These are phyloP conservation scores for Agarophyton chilense DNA, from an alignment of 23 red algal genomes.

Conservation along the genomic window DNA sequence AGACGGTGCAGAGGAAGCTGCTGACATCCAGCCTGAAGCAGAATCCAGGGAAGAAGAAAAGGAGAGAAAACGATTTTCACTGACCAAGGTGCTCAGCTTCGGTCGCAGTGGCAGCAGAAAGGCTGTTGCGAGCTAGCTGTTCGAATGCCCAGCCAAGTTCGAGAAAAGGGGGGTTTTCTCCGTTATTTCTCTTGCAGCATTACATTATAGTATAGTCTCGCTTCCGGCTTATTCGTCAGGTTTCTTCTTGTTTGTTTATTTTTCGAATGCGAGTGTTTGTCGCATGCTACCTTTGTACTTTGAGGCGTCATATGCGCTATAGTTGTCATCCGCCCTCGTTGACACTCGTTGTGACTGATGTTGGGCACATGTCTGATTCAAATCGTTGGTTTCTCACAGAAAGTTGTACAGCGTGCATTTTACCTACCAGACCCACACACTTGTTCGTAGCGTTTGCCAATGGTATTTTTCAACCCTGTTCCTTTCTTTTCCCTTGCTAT, in stretches of 20 bases:
- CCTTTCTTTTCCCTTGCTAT: background rate
- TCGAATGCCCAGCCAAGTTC: background rate
- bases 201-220: background rate
- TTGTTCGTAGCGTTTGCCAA: background rate
- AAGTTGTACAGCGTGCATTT: background rate
- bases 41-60: conserved; percentile 39
- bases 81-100: conserved; percentile 37
- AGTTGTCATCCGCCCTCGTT: background rate
- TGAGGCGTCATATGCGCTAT: background rate
- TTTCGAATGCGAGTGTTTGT: conserved; percentile 29
- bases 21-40: background rate
- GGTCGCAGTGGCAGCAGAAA: conserved; percentile 31
- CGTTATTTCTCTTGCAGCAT: background rate
- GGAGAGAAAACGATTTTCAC: conserved; percentile 56
- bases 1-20: background rate
- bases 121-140: conserved; percentile 38
- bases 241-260: background rate
- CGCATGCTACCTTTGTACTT: background rate
- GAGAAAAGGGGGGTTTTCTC: background rate
- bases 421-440: background rate
- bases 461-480: background rate
- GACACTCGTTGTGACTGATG: background rate
- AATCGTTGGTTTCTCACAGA: background rate
- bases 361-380: background rate
- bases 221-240: background rate